A percentile compares a stretch with the other conserved stretches of the same genome.
phyloP scores from a whole-genome alignment of 2,329 filamentous ascomycete species.

The Graphilbum fragrans region DNA sequence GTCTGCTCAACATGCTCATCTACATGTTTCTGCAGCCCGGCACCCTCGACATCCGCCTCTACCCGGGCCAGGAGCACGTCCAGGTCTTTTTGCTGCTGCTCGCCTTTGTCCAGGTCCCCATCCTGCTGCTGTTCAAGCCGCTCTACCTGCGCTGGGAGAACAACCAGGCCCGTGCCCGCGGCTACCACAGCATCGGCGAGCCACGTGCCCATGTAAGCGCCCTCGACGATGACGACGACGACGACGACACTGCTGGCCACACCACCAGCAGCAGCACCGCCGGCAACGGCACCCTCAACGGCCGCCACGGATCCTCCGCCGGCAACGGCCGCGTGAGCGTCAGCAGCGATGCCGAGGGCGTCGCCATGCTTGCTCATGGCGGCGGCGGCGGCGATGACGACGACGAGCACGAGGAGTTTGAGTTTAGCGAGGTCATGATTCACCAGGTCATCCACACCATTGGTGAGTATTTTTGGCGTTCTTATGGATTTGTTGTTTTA shows the following conservation, averaged over 20 bases:
- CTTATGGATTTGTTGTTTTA: background rate
- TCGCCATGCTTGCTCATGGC: conserved; percentile 83
- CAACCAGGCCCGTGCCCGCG: conserved; percentile 74
- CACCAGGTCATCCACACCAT: conserved; percentile 99
- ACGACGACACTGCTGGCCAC: conserved; percentile 20
- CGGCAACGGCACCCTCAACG: conserved; percentile 18
- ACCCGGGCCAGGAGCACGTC: conserved; percentile 61
- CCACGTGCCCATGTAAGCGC: conserved; percentile 77
- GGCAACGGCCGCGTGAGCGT: conserved; percentile 33
- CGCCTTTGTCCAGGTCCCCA: conserved; percentile 75
- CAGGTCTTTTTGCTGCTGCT: conserved; percentile 71
- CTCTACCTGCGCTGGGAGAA: conserved; percentile 91
- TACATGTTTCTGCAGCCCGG: conserved; percentile 97
- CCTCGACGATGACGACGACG: conserved; percentile 72
- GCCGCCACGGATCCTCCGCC: conserved; percentile 18
- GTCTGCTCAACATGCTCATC: conserved; percentile 95
- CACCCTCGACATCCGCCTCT: conserved; percentile 59
- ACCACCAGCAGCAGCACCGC: background rate
- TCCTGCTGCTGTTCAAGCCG: conserved; percentile 89
- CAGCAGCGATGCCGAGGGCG: conserved; percentile 55
- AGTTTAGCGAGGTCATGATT: conserved; percentile 96
- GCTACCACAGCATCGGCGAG: conserved; percentile 90
- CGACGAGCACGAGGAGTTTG: conserved; percentile 90
- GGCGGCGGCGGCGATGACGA: conserved; percentile 31
- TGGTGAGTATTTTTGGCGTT: conserved; percentile 42